A percentile compares a stretch with the other conserved stretches of the same genome.
Evolutionary conservation across 768 basidiomycete species (phyloP).

Genomic region (Phlebiopsis gigantea): DNA sequence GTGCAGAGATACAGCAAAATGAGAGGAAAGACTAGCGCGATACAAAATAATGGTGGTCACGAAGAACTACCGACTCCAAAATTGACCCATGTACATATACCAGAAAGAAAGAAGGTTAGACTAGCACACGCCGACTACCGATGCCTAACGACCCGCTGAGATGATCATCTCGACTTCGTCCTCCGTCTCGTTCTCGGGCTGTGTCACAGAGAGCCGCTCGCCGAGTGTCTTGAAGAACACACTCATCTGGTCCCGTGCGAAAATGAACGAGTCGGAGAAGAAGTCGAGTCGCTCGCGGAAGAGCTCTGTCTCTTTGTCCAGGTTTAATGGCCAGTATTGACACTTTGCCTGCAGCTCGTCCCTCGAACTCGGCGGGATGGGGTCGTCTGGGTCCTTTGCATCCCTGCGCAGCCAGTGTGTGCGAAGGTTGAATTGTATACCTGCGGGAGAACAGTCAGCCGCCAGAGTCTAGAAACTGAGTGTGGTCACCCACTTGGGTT

Average conservation of each 20-base stretch:
- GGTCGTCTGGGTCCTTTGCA: background rate
- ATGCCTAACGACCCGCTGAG: too few species aligned
- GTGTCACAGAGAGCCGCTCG: conserved; percentile 33
- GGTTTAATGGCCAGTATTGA: conserved; percentile 57
- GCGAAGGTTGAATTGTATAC: conserved; percentile 46
- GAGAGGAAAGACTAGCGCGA: background rate
- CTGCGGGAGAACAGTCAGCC: conserved; percentile 29
- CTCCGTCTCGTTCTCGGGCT: conserved; percentile 25
- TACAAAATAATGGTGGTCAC: background rate
- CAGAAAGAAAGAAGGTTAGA: background rate
- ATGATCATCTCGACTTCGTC: conserved; percentile 26
- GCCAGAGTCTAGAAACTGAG: background rate
- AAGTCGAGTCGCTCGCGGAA: conserved; percentile 59
- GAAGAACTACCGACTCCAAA: background rate
- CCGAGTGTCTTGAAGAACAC: conserved; percentile 62
- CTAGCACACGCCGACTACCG: background rate
- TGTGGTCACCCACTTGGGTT: conserved; percentile 5
- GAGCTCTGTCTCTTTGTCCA: conserved; percentile 55
- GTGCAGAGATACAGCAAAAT: conserved; percentile 20
- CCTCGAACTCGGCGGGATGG: conserved; percentile 21
- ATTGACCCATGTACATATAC: background rate
- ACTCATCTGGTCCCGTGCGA: conserved; percentile 58
- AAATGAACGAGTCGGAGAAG: conserved; percentile 61
- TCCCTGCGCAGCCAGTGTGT: conserved; percentile 9
- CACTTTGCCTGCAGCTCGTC: conserved; percentile 42